Evolutionary conservation across 495 filamentous ascomycete species (phyloP), one percentile per base, ranked within the genome.

Genomic region (Aspergillus hancockii): DNA sequence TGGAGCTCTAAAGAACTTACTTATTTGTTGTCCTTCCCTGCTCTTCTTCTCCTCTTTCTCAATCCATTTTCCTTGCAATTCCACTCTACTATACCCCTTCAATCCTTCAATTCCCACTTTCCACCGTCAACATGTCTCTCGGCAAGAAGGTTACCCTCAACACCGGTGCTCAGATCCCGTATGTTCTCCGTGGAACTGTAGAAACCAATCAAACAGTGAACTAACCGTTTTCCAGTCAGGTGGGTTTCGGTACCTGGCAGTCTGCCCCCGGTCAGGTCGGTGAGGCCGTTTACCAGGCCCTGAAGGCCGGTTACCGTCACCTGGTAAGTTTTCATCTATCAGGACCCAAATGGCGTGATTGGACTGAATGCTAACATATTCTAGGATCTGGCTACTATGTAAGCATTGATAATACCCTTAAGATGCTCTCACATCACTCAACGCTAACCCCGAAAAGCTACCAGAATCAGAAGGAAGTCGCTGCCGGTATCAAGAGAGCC

Each of bases 181-280:
- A 72, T 30, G 76, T 69, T 30, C 10, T 28, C 10, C 14, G 4
- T 9, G 1, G 4, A 12, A 14, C 12, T 55, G 45, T 13, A 19
- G 36, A 12, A 36, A 49, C 60, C 64, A 49, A 61, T 36, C 0
- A n/a, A 47, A 23, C 13, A n/a, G 3, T 8, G 13, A 23, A 47
- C 43, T 47, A n/a, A 47, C 43, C 6, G 1, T 21, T 31, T 25
- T 16, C 12, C 53, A 79, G 76, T 60, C 71, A 73, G 58, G 63
- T 83, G 67, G 82, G 82, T 57, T 77, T 83, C 52, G 82, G 82
- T 55, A 85, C 81, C 60, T 85, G 81, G 81, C 80, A 82, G 58
- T 77, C 80, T 30, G 75, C 73, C 55, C 81, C 75, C 49, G 79
- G 79, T 50, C 72, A 83, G 68, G 81, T 85, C 55, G 78, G 77